Evolutionary conservation across 768 basidiomycete species (phyloP), one percentile per base, ranked within the genome.

Genomic region (Trametes villosa): DNA sequence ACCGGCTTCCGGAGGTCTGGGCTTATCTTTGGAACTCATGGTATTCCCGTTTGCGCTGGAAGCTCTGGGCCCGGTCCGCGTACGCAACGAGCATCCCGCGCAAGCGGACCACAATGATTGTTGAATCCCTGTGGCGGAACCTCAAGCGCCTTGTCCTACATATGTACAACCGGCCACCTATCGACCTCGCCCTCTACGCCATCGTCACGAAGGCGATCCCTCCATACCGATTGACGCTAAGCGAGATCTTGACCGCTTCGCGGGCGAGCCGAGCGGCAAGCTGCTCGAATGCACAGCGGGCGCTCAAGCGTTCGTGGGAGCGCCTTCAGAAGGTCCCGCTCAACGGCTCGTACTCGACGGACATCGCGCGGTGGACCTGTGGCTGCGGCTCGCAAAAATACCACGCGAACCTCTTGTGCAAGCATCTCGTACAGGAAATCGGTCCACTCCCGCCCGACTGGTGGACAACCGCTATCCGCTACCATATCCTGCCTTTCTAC

Each of bases 1-100:
- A 38, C 42, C 8, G 29, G 5, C 36, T 40, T 8, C 4, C 27
- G 2, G 46, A 48, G 27, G 68, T 68, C 26, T 73, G 68, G 70
- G 72, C 70, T 11, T 72, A 73, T 56, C 30, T 73, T 24, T 73
- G 72, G 70, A 71, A 68, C 41, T 56, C 60, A 13, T 73, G 73
- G 73, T 74, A 73, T 59, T 57, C 53, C 11, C 67, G 62, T 20
- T 50, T 64, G 9, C 68, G 68, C 45, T 74, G 73, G 72, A 26
- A 13, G 8, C 62, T 72, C 11, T 69, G 68, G 68, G 59, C 67
- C 1, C 62, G 61, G 1, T 54, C 65, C 4, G 48, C 67, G 17
- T 64, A 72, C 22, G 26, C 31, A 18, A 9, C 2, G 4, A 58
- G 57, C 45, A 63, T 63, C 18, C 52, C 62, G 27, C 53, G 24